A percentile compares a stretch with the other conserved stretches of the same genome.
These are phyloP conservation scores for Didymosphaeria variabile DNA, from an alignment of 2,329 filamentous ascomycete genomes.

Conservation along the genomic window DNA sequence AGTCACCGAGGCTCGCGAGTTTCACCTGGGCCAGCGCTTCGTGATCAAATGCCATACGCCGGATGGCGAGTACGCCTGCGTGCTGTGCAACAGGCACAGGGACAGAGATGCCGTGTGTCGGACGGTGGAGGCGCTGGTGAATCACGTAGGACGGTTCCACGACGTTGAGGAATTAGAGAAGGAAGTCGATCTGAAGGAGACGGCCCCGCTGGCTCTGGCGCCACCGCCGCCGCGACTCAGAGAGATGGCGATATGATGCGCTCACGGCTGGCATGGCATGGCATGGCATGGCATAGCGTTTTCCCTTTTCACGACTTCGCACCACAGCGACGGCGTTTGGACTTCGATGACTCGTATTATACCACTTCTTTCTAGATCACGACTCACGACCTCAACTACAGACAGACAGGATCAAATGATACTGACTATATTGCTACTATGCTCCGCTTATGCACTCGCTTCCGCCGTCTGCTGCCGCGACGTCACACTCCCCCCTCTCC, in stretches of 20 bases:
- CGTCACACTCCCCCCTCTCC: conserved; percentile 69
- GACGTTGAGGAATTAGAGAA: conserved; percentile 42
- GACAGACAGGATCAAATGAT: conserved; percentile 3
- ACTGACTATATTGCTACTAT: conserved; percentile 7
- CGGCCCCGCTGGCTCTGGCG: conserved; percentile 29
- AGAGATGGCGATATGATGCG: neutral
- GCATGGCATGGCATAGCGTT: neutral
- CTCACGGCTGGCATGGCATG: no score
- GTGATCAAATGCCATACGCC: conserved; percentile 50
- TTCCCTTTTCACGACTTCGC: neutral
- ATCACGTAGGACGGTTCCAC: conserved; percentile 48
- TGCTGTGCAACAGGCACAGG: conserved; percentile 43
- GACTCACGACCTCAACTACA: neutral
- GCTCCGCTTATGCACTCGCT: conserved; percentile 41
- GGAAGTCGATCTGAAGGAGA: conserved; percentile 45
- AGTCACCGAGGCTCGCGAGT: conserved; percentile 47
- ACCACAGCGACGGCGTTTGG: conserved; percentile 17
- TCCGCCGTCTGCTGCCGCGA: conserved; percentile 63
- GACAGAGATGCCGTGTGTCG: conserved; percentile 49
- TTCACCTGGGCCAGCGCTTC: conserved; percentile 48
- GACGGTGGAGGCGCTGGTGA: conserved; percentile 45
- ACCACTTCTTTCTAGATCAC: conserved; percentile 7
- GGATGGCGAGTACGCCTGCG: conserved; percentile 48
- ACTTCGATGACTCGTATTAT: neutral
- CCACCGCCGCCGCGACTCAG: conserved; percentile 24